phyloP scores from a whole-genome alignment of 129 eudicot species.

The Logfia minima region DNA sequence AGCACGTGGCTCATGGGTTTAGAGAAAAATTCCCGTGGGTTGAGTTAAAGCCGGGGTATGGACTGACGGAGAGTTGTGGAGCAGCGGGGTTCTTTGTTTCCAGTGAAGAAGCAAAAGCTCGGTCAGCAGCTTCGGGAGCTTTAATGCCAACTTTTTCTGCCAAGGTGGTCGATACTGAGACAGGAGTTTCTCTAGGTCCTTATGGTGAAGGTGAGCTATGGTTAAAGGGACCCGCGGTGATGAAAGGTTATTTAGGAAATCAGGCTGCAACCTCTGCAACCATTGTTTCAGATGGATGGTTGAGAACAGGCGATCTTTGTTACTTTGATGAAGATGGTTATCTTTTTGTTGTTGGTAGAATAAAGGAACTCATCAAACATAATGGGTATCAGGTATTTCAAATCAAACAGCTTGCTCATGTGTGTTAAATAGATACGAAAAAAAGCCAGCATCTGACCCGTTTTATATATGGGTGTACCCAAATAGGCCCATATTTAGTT shows the following conservation, averaged over 20 bases:
- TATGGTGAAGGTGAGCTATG: conserved; percentile 65
- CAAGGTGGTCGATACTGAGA: conserved; percentile 59
- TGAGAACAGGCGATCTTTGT: conserved; percentile 76
- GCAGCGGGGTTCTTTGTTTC: conserved; percentile 49
- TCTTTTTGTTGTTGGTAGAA: conserved; percentile 61
- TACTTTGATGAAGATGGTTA: conserved; percentile 69
- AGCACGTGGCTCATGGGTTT: conserved; percentile 49
- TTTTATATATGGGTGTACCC: not conserved
- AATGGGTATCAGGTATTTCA: conserved; percentile 68
- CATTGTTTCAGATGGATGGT: conserved; percentile 64
- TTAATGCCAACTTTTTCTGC: conserved; percentile 63
- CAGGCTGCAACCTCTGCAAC: conserved; percentile 58
- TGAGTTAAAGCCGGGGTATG: conserved; percentile 72
- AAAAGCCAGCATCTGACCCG: not conserved
- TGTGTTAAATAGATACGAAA: not conserved
- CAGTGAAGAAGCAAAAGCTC: conserved; percentile 50
- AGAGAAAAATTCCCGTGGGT: conserved; percentile 64
- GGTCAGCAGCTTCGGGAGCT: conserved; percentile 52
- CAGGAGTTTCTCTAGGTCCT: conserved; percentile 46
- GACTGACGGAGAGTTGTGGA: conserved; percentile 69
- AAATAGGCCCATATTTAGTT: conserved; percentile 1
- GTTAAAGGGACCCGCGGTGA: conserved; percentile 63
- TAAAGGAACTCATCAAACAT: conserved; percentile 79
- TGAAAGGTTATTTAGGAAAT: conserved; percentile 71
- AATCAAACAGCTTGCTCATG: not conserved